Percentiles rank a stretch among this genome's conserved stretches.
Conservation (phyloP, 2,329 filamentous ascomycete genomes). For the Volutella citrinella region DNA sequence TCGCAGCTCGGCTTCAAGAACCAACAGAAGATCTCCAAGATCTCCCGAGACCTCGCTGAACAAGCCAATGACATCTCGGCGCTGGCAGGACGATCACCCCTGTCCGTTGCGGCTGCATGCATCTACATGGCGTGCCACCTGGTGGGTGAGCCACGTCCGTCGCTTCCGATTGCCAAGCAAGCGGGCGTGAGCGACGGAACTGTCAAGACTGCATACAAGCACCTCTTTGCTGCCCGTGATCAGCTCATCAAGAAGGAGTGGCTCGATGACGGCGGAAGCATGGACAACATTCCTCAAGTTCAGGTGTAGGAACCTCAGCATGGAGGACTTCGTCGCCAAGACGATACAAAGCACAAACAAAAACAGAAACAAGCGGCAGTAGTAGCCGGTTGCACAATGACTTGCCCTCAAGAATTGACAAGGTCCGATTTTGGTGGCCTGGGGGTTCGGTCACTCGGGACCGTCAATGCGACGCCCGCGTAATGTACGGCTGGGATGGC, state of each 20-base stretch:
- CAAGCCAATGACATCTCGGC: slow-evolving; percentile 75
- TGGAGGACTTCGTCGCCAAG: slow-evolving; percentile 1
- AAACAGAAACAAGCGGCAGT: too few relatives aligned
- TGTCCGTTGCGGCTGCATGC: slow-evolving; percentile 91
- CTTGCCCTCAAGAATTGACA: too few relatives aligned
- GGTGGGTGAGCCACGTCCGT: slow-evolving; percentile 72
- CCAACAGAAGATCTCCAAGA: slow-evolving; percentile 71
- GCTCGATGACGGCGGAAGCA: slow-evolving; percentile 68
- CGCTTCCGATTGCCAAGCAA: slow-evolving; percentile 82
- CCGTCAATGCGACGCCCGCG: slow-evolving; percentile 1
- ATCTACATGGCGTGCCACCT: slow-evolving; percentile 95
- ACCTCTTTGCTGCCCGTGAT: slow-evolving; percentile 72
- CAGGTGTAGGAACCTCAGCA: slow-evolving; percentile 24
- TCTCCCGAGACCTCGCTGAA: slow-evolving; percentile 75
- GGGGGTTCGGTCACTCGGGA: too few relatives aligned
- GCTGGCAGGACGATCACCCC: slow-evolving; percentile 85
- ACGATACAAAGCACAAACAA: too few relatives aligned
- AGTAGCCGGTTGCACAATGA: too few relatives aligned
- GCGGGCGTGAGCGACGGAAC: slow-evolving; percentile 95
- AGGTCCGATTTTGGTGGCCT: too few relatives aligned
- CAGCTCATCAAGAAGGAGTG: slow-evolving; percentile 73
- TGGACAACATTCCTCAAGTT: slow-evolving; percentile 63
- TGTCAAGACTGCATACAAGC: slow-evolving; percentile 92
- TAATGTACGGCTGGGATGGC: slow-evolving; percentile 7
- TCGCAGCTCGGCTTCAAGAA: slow-evolving; percentile 73